Conservation (phyloP, 2,329 filamentous ascomycete species). For the Aspergillus ibericus region DNA sequence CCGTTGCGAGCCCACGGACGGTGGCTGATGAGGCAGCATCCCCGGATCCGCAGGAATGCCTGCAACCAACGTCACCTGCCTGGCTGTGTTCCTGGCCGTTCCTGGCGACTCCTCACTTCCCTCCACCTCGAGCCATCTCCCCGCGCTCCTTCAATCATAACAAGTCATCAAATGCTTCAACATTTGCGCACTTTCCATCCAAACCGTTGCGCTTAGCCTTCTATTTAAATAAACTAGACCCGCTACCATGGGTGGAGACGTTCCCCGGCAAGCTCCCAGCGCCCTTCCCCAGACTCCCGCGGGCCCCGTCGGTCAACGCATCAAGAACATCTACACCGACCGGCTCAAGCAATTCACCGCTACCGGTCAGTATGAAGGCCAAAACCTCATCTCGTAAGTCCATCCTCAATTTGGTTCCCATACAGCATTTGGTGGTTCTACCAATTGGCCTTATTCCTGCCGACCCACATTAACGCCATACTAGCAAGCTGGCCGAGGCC, state of each 20-base stretch:
- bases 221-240: conserved; percentile 4
- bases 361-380: conserved; percentile 72
- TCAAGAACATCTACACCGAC: conserved; percentile 79
- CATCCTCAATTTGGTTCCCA: background rate
- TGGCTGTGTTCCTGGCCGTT: conserved; percentile 16
- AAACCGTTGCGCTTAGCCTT: background rate
- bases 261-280: conserved; percentile 32
- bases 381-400: conserved; percentile 70
- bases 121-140: conserved; percentile 1
- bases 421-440: background rate
- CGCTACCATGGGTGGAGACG: conserved; percentile 27
- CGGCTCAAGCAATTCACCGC: conserved; percentile 80
- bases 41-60: background rate
- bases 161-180: background rate
- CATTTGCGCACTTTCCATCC: background rate
- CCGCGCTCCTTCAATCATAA: background rate
- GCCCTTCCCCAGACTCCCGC: conserved; percentile 53
- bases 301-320: conserved; percentile 70
- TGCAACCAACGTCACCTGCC: conserved; percentile 20
- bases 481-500: conserved; percentile 71
- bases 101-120: conserved; percentile 9
- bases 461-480: conserved; percentile 1
- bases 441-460: conserved; percentile 6
- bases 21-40: conserved; percentile 4
- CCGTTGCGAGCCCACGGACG: background rate